phyloP scores from a whole-genome alignment of 2,329 filamentous ascomycete species.

The Paracoccidioides lutzii region DNA sequence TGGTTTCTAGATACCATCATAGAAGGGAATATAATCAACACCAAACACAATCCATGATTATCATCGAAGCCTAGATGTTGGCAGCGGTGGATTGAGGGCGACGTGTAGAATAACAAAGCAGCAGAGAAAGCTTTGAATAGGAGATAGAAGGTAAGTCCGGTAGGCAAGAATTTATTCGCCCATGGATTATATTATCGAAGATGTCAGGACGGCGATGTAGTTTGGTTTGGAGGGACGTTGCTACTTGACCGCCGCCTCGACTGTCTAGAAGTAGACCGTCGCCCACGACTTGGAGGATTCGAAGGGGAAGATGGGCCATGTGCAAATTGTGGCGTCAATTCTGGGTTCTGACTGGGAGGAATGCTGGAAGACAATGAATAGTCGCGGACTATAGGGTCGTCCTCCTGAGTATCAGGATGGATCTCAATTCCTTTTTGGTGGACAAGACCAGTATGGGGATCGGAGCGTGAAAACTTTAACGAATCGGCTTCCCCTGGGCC shows the following conservation, averaged over 20 bases:
- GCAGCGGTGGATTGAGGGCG: too few species aligned
- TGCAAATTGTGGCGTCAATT: constrained; percentile 32
- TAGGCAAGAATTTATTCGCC: neutral
- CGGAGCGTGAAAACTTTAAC: constrained; percentile 25
- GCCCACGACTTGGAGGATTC: constrained; percentile 23
- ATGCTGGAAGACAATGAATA: constrained; percentile 20
- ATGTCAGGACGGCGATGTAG: neutral
- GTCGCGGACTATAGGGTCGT: constrained; percentile 33
- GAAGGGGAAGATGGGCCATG: constrained; percentile 24
- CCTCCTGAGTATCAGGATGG: constrained; percentile 33
- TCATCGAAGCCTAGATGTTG: too few species aligned
- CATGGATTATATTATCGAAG: neutral
- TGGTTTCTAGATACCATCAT: too few species aligned
- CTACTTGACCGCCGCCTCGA: constrained; percentile 13
- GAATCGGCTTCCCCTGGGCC: constrained; percentile 23
- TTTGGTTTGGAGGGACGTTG: neutral
- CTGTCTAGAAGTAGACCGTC: constrained; percentile 24
- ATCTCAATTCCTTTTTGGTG: constrained; percentile 34
- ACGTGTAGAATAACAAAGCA: too few species aligned
- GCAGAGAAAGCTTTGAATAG: neutral
- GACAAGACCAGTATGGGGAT: constrained; percentile 27
- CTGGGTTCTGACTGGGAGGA: constrained; percentile 36
- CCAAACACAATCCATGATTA: too few species aligned
- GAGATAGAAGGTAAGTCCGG: neutral
- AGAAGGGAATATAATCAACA: too few species aligned